Evolutionary conservation across 1,284 basidiomycete species (phyloP).

Genomic region (Psilocybe mexicana): DNA sequence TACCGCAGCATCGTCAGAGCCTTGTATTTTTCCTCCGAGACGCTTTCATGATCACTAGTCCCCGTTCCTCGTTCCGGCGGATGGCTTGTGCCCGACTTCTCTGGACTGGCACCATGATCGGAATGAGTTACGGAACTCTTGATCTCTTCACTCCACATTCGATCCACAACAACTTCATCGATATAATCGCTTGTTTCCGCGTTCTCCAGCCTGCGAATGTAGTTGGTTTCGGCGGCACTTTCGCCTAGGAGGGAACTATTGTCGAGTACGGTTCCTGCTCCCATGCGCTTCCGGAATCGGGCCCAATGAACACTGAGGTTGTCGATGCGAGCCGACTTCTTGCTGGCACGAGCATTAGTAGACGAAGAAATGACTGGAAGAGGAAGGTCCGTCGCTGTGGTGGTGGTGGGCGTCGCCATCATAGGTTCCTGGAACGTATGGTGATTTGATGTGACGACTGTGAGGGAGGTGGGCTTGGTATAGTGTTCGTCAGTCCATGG

Average conservation of each 20-base stretch:
- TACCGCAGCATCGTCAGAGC: constrained; percentile 33
- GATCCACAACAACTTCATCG: constrained; percentile 73
- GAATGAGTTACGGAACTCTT: constrained; percentile 51
- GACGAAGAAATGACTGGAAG: constrained; percentile 24
- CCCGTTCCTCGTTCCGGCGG: constrained; percentile 22
- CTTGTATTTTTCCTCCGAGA: constrained; percentile 29
- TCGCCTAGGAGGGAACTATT: constrained; percentile 38
- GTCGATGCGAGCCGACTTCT: constrained; percentile 28
- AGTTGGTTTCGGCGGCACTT: constrained; percentile 43
- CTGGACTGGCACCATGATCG: constrained; percentile 47
- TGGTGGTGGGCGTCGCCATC: constrained; percentile 29
- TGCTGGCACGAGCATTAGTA: constrained; percentile 19
- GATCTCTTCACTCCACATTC: constrained; percentile 61
- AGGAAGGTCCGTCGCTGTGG: constrained; percentile 29
- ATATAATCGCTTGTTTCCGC: constrained; percentile 41
- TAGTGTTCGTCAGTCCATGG: constrained; percentile 27
- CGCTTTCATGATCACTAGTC: constrained; percentile 34
- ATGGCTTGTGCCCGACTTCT: constrained; percentile 46
- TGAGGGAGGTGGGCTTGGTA: constrained; percentile 22
- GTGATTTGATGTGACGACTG: constrained; percentile 23
- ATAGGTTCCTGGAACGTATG: constrained; percentile 17
- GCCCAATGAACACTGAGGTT: constrained; percentile 34
- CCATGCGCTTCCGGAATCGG: constrained; percentile 38
- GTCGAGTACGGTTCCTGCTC: constrained; percentile 41
- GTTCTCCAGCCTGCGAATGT: constrained; percentile 25